Percentiles rank a stretch among this genome's conserved stretches.
Evolutionary conservation across 2,329 filamentous ascomycete species (phyloP).

Genomic region (Stemphylium vesicarium): DNA sequence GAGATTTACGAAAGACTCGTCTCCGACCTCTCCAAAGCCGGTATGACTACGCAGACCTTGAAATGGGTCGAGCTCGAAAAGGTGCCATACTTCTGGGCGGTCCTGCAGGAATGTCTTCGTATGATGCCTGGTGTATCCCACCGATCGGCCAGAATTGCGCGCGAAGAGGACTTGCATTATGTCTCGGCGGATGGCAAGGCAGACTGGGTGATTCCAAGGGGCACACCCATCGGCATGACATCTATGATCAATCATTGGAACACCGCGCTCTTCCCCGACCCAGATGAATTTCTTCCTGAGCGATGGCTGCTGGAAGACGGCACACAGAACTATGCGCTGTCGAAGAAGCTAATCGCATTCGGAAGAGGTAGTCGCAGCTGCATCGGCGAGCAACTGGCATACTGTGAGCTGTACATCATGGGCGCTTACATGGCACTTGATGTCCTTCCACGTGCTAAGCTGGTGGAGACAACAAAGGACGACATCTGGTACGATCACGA

Average conservation of each 20-base stretch:
- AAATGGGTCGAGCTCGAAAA: slow-evolving; percentile 36
- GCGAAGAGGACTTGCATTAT: slow-evolving; percentile 28
- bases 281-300: slow-evolving; percentile 40
- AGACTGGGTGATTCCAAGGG: slow-evolving; percentile 32
- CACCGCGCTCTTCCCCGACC: slow-evolving; percentile 38
- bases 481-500: slow-evolving; percentile 36
- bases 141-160: slow-evolving; percentile 26
- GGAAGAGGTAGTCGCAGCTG: slow-evolving; percentile 39
- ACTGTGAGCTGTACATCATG: slow-evolving; percentile 36
- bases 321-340: slow-evolving; percentile 25
- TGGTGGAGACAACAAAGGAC: slow-evolving; percentile 32
- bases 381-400: slow-evolving; percentile 40
- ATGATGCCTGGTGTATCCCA: slow-evolving; percentile 41
- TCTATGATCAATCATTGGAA: slow-evolving; percentile 44
- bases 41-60: slow-evolving; percentile 17
- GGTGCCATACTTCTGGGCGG: slow-evolving; percentile 41
- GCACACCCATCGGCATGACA: slow-evolving; percentile 39
- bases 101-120: slow-evolving; percentile 46
- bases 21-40: slow-evolving; percentile 26
- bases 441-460: slow-evolving; percentile 29
- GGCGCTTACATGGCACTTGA: slow-evolving; percentile 28
- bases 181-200: slow-evolving; percentile 25
- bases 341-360: slow-evolving; percentile 35
- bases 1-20: slow-evolving; percentile 26
- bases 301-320: slow-evolving; percentile 40